These are phyloP conservation scores for Yarrowia divulgata DNA, from an alignment of 805 yeast genomes.

Conservation along the genomic window DNA sequence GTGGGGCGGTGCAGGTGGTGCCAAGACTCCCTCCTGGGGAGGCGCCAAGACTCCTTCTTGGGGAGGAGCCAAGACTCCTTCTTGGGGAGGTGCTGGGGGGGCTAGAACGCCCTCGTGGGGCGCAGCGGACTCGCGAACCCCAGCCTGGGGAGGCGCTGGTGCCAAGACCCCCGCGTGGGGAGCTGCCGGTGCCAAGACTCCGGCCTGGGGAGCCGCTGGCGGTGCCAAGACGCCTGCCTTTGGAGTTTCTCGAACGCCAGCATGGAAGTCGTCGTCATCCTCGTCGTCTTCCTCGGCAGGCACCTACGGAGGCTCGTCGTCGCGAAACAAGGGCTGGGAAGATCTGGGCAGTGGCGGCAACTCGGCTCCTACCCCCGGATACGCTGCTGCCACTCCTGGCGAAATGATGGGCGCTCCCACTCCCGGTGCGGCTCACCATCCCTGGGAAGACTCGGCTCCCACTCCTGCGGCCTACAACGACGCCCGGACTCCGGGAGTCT, in stretches of 20 bases:
- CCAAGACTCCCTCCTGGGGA: not conserved
- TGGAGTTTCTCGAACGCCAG: constrained; percentile 55
- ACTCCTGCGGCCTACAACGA: constrained; percentile 51
- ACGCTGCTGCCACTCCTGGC: constrained; percentile 54
- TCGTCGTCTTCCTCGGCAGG: constrained; percentile 19
- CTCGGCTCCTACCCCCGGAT: constrained; percentile 50
- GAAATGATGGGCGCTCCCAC: constrained; percentile 54
- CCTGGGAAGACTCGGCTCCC: constrained; percentile 46
- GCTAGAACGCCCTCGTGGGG: constrained; percentile 51
- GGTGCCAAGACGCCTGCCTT: constrained; percentile 58
- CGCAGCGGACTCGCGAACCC: constrained; percentile 51
- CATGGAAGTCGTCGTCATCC: constrained; percentile 49
- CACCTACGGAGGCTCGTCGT: constrained; percentile 43
- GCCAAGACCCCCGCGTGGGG: constrained; percentile 65
- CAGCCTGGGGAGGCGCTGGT: constrained; percentile 53
- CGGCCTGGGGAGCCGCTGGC: constrained; percentile 47
- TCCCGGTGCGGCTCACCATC: constrained; percentile 48
- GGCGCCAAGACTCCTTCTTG: constrained; percentile 43
- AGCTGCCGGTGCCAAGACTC: constrained; percentile 52
- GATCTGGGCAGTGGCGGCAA: constrained; percentile 45
- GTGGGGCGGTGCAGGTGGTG: constrained; percentile 32
- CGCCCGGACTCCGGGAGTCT: constrained; percentile 52
- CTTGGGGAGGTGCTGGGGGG: constrained; percentile 41
- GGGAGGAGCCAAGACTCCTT: constrained; percentile 44
- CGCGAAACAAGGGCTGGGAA: constrained; percentile 47